Percentiles rank a stretch among this genome's conserved stretches.
Evolutionary conservation across 169 alveolate genomes (phyloP).

Genomic region (Eimeria tenella): DNA sequence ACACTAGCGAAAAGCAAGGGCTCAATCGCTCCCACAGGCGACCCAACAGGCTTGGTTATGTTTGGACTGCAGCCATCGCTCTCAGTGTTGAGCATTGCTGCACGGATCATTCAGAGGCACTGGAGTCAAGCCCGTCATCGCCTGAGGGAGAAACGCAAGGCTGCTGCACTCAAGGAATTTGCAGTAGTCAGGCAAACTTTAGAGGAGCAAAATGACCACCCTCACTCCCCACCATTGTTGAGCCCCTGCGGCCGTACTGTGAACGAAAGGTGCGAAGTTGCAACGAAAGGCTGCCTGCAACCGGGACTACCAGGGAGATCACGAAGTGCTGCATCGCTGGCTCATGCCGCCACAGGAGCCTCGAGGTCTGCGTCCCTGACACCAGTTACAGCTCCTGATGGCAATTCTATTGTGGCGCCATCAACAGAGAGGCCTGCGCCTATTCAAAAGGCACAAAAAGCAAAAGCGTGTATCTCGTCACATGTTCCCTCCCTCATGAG

Average conservation of each 20-base stretch:
- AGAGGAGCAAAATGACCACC: too few species aligned
- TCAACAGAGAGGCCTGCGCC: too few species aligned
- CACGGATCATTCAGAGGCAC: slow-evolving; percentile 54
- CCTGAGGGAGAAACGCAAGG: neutral
- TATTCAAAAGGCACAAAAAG: too few species aligned
- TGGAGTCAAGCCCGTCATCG: slow-evolving; percentile 1
- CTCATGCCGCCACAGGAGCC: neutral
- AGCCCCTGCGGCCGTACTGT: too few species aligned
- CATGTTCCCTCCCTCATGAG: too few species aligned
- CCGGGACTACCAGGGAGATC: neutral
- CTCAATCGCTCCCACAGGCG: neutral
- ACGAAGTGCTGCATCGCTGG: neutral
- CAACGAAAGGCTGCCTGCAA: neutral
- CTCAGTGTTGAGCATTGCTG: slow-evolving; percentile 31
- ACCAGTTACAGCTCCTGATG: too few species aligned
- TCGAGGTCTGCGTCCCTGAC: too few species aligned
- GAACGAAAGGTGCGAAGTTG: neutral
- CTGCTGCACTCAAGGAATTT: neutral
- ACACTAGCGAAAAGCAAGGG: neutral
- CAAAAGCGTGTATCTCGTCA: too few species aligned
- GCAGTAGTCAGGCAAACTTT: too few species aligned
- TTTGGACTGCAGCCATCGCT: slow-evolving; percentile 16
- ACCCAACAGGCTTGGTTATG: neutral
- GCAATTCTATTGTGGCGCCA: too few species aligned
- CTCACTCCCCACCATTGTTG: too few species aligned